Conservation (phyloP, 225 moss, liverwort and hornwort species). For the Bryum argenteum region DNA sequence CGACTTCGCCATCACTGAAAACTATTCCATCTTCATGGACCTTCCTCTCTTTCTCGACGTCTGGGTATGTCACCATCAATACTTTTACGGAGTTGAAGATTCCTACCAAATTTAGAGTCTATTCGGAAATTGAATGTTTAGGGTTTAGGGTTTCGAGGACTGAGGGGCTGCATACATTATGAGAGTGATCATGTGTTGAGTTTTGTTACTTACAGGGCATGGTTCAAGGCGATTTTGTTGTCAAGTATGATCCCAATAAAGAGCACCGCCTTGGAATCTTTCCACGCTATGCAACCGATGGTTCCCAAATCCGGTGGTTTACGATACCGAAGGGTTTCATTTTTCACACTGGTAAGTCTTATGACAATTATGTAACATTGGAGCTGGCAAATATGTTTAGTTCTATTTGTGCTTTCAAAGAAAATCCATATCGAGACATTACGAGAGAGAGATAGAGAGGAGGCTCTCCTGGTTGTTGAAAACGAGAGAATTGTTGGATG, state of each 20-base stretch:
- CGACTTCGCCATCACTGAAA: slow-evolving; percentile 69
- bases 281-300: slow-evolving; percentile 57
- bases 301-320: slow-evolving; percentile 39
- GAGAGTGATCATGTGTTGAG: too few species aligned
- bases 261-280: slow-evolving; percentile 70
- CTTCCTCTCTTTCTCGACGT: slow-evolving; percentile 21
- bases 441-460: too few species aligned
- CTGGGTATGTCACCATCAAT: not conserved
- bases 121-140: too few species aligned
- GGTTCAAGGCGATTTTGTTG: slow-evolving; percentile 38
- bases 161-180: too few species aligned
- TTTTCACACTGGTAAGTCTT: slow-evolving; percentile 46
- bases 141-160: too few species aligned
- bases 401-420: too few species aligned
- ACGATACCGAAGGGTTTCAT: slow-evolving; percentile 58
- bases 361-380: too few species aligned
- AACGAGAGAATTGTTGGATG: not conserved
- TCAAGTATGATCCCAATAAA: slow-evolving; percentile 59
- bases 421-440: too few species aligned
- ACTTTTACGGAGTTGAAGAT: too few species aligned
- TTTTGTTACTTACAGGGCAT: not conserved
- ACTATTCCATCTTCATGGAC: slow-evolving; percentile 29
- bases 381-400: too few species aligned
- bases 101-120: too few species aligned
- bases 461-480: too few species aligned